These are phyloP conservation scores for Colletotrichum karsti DNA, from an alignment of 2,329 filamentous ascomycete species.

Conservation along the genomic window DNA sequence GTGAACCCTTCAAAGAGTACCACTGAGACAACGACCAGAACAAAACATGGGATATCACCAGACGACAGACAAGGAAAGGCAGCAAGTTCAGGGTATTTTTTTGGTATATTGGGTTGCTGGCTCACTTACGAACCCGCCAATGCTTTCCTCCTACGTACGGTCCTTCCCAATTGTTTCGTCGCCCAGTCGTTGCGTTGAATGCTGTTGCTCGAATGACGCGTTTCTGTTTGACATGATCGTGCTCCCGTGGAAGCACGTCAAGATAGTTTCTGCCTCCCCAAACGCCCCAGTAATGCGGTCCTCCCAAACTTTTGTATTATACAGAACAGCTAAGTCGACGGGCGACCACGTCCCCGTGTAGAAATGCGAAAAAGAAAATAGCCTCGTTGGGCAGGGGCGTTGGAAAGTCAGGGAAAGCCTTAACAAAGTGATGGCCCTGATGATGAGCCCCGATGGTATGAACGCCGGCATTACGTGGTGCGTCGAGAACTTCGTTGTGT, in stretches of 20 bases:
- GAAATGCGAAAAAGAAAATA: neutral
- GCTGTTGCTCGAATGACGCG: neutral
- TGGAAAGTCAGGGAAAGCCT: no score
- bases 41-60: neutral
- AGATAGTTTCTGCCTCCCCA: neutral
- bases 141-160: neutral
- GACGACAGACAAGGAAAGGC: neutral
- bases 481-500: no score
- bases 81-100: neutral
- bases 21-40: no score
- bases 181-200: neutral
- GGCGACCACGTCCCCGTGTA: neutral
- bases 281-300: slow-evolving; percentile 23
- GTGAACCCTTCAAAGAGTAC: no score
- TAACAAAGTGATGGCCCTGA: no score
- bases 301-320: slow-evolving; percentile 22
- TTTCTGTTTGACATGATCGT: neutral
- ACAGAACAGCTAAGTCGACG: slow-evolving; percentile 10
- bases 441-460: no score
- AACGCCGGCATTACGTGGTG: no score
- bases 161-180: neutral
- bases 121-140: neutral
- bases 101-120: neutral
- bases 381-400: no score
- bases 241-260: neutral